Conservation (phyloP, 495 filamentous ascomycete genomes). For the Aspergillus bridgeri region DNA sequence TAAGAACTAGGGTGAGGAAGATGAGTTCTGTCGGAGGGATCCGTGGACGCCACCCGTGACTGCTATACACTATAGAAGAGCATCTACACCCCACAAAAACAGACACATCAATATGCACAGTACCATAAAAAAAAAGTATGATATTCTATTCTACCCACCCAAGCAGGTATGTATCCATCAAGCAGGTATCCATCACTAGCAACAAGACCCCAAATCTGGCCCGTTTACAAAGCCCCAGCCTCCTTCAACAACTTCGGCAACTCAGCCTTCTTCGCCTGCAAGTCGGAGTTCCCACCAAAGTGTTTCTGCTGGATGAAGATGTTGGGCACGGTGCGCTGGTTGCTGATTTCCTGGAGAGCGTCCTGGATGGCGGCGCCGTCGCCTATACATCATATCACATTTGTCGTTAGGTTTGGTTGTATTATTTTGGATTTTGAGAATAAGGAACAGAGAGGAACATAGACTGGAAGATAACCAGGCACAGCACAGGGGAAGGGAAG, state of each 20-base stretch:
- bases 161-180: background rate
- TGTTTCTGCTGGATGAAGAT: constrained; percentile 88
- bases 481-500: too few relatives aligned
- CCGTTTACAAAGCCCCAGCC: constrained; percentile 58
- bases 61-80: too few relatives aligned
- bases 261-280: constrained; percentile 63
- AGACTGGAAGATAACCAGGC: constrained; percentile 4
- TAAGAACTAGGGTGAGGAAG: too few relatives aligned
- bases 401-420: too few relatives aligned
- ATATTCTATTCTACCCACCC: background rate
- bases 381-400: constrained; percentile 39
- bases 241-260: constrained; percentile 58
- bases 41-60: too few relatives aligned
- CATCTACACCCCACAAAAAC: too few relatives aligned
- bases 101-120: too few relatives aligned
- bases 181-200: too few relatives aligned
- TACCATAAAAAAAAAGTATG: too few relatives aligned
- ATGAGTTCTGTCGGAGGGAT: too few relatives aligned
- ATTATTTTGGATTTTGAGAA: too few relatives aligned
- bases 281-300: constrained; percentile 94
- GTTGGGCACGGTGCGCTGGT: constrained; percentile 88
- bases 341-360: constrained; percentile 74
- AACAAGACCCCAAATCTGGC: too few relatives aligned
- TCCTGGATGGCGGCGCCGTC: constrained; percentile 81
- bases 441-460: constrained; percentile 7